Evolutionary conservation across 1,284 basidiomycete genomes (phyloP), one percentile per base, ranked within the genome.

Genomic region (Agaricales sp.): DNA sequence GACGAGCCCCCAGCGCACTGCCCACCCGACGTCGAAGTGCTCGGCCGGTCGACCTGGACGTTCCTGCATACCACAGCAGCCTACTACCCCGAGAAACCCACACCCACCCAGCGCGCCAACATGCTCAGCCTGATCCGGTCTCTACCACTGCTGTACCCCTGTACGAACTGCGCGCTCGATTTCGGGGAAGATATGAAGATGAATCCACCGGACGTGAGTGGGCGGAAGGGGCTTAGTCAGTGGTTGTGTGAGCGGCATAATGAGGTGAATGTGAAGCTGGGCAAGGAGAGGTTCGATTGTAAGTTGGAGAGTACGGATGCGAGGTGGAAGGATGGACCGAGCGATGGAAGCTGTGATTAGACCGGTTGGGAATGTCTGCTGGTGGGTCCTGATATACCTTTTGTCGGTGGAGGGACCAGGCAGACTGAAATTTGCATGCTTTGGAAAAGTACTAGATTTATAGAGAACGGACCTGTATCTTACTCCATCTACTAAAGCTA

Each of bases 221-320:
- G 80, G 37, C 69, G 89, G 50, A 69, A 66, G 2, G 76, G 70
- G 43, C 67, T 96, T 53, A 89, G 87, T 59, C 67, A 70, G 56
- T 97, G 92, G 92, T 70, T 97, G 54, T 97, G 93, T 61, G 77
- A 87, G 66, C 70, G 87, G 57, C 93, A 97, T 64, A 96, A 97
- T 59, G 85, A 87, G 58, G 92, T 97, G 46, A 97, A 95, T 59
- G 70, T 70, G 59, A 80, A 83, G 63, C 67, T 96, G 46, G 91
- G 92, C 46, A 96, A 95, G 74, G 70, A 74, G 51, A 64, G 46
- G 47, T 96, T 95, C 64, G 79, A 89, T 61, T 97, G 93, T 62
- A 61, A 67, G n/a, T 30, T 49, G 41, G 25, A 45, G 46, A 87
- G 77, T 58, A 77, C 86, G 48, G 82, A 88, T 56, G 82, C 87